These are phyloP conservation scores for Craterostigma plantagineum DNA, from an alignment of 257 asterid genomes.

Conservation along the genomic window DNA sequence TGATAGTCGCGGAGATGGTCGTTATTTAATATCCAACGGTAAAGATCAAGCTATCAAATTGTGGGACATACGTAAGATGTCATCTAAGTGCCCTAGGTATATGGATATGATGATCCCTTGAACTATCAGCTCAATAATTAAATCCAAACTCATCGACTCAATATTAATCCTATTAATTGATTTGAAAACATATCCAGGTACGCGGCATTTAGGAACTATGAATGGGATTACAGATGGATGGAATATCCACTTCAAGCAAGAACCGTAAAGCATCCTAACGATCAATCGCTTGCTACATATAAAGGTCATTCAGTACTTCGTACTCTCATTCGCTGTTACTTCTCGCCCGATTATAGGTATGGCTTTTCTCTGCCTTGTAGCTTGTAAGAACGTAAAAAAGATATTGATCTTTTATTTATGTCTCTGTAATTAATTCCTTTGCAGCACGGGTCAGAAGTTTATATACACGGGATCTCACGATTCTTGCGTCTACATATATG, in stretches of 20 bases:
- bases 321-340: slow-evolving; percentile 74
- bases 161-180: not conserved
- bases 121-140: not conserved
- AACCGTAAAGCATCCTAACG: slow-evolving; percentile 51
- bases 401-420: not conserved
- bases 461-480: slow-evolving; percentile 88
- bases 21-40: slow-evolving; percentile 71
- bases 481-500: slow-evolving; percentile 51
- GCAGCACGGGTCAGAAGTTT: slow-evolving; percentile 85
- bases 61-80: slow-evolving; percentile 86
- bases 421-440: slow-evolving; percentile 6
- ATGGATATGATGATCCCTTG: slow-evolving; percentile 1
- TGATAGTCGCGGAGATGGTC: slow-evolving; percentile 77
- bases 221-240: slow-evolving; percentile 96
- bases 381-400: not conserved
- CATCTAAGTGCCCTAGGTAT: slow-evolving; percentile 40
- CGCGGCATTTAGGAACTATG: slow-evolving; percentile 32
- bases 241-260: slow-evolving; percentile 65
- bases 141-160: not conserved
- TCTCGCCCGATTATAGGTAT: slow-evolving; percentile 76
- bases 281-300: slow-evolving; percentile 61
- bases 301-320: slow-evolving; percentile 78
- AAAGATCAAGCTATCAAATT: slow-evolving; percentile 80
- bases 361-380: not conserved
- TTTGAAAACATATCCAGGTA: slow-evolving; percentile 18